A percentile compares a stretch with the other conserved stretches of the same genome.
Conservation (phyloP, 768 basidiomycete species). For the Collybia sp. region DNA sequence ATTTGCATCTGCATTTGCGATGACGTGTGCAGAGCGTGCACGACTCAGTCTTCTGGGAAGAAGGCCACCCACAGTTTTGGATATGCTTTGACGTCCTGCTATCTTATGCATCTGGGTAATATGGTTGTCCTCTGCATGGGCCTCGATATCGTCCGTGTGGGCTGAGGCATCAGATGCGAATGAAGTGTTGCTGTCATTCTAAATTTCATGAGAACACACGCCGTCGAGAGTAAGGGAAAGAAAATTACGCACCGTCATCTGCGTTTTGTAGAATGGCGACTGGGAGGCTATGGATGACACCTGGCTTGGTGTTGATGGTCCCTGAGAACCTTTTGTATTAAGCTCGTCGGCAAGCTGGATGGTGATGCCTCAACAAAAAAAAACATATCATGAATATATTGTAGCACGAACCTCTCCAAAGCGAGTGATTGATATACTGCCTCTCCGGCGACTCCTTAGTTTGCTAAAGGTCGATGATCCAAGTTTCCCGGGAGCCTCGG, state of each 20-base stretch:
- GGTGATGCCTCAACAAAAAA: conserved; percentile 10
- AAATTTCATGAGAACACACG: conserved; percentile 7
- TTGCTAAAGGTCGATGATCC: conserved; percentile 14
- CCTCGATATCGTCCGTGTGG: conserved; percentile 26
- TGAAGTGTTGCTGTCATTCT: conserved; percentile 43
- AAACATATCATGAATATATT: conserved; percentile 5
- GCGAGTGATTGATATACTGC: conserved; percentile 54
- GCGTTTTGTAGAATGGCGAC: conserved; percentile 42
- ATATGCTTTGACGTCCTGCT: conserved; percentile 35
- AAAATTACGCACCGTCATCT: conserved; percentile 31
- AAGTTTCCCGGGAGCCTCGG: background rate
- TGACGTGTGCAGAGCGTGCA: conserved; percentile 32
- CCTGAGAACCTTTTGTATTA: conserved; percentile 13
- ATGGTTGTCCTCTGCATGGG: conserved; percentile 37
- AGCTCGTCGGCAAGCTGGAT: conserved; percentile 15
- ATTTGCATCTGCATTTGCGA: conserved; percentile 21
- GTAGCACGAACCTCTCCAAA: conserved; percentile 49
- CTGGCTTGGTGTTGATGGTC: conserved; percentile 26
- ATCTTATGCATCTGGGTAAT: conserved; percentile 48
- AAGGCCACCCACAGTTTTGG: conserved; percentile 34
- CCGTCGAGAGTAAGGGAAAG: background rate
- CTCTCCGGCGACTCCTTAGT: conserved; percentile 35
- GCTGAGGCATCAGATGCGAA: conserved; percentile 36
- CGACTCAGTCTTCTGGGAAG: conserved; percentile 43
- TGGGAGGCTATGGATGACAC: conserved; percentile 36